Base-by-base conservation (phyloP, 1,284 basidiomycete genomes). In the Phellinidium pouzarii region DNA sequence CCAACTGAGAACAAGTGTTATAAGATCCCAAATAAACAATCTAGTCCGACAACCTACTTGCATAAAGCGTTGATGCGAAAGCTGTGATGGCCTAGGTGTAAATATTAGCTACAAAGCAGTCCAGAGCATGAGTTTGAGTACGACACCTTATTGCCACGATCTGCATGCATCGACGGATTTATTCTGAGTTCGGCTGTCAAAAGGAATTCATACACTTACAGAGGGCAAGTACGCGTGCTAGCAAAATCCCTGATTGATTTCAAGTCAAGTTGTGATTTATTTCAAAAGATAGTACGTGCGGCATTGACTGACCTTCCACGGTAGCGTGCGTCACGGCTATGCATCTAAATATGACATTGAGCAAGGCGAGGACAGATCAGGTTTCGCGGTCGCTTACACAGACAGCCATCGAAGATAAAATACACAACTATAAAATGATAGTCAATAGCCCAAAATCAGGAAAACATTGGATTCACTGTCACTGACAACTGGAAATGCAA, bases 341-440 rank as follows among this genome's bases (percentile, higher is more conserved):
- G 27, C 29, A 34, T 14, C 44, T 46, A 34, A 46, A 9, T n/a
- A 40, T 9, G 34, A 22, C 8, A 25, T 17, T 44, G 25, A 17
- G 6, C 1, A 23, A 25, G n/a, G 25, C 25, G 17, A 3, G 17
- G 7, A 17, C 2, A 19, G 20, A 7, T 17, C 14, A 14, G n/a
- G 7, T 34, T 46, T 3, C 5, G 27, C 34, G 20, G n/a, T 4
- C 8, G n/a, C 44, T 29, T 31, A 46, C 44, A 46, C 27, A n/a
- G 34, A 26, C 9, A 46, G 44, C 44, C 44, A 46, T 23, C 44
- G 25, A 14, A 46, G 44, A 23, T 46, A 46, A 20, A 46, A 46
- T 31, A 46, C 27, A 14, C 44, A 46, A 29, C 44, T 46, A 23
- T 14, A n/a, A n/a, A n/a, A n/a, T n/a, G n/a, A n/a, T n/a, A n/a